Base-by-base conservation (phyloP, 805 yeast genomes). In the Sporopachydermia lactativora region DNA sequence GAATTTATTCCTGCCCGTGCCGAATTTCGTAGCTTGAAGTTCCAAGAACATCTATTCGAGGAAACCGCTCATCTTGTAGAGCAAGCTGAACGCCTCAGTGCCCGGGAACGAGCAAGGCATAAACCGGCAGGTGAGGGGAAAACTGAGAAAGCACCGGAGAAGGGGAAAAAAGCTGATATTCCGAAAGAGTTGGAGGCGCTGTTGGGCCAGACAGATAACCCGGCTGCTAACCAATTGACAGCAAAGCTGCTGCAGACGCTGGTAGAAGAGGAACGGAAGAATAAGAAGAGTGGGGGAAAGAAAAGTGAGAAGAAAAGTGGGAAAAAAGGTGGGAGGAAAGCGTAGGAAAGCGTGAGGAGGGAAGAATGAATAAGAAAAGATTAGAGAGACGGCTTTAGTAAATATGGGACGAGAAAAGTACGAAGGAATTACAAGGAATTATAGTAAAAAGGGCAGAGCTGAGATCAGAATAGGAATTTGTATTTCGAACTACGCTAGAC, bases 81-180 rank as follows among this genome's bases (percentile, higher is more conserved):
- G 31, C 8, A n/a, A 8, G n/a, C 31, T 24, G 31, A 24, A 24
- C 8, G n/a, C 13, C 8, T 24, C 31, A 8, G 13, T 24, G 31
- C 31, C n/a, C n/a, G 11, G 37, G 37, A 35, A 35, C 11, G 37
- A 17, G 37, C 18, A 14, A 15, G 14, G 37, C 37, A 35, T 35
- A 35, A 15, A 35, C 37, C 18, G 11, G 37, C 14, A 11, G 37
- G 11, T 35, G 37, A 15, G 18, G 37, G n/a, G 14, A 15, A 35
- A 13, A 15, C 11, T 8, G n/a, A 35, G 37, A 14, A 15, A 13
- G 14, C 11, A 8, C 11, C 8, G 37, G n/a, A n/a, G n/a, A 24
- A 24, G 31, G 31, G 31, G n/a, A 24, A 8, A 8, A 24, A 24
- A 24, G n/a, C 13, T 24, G 31, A n/a, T 24, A 8, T 24, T 8